phyloP scores from a whole-genome alignment of 2,329 filamentous ascomycete species.

The Colletotrichum tropicale region DNA sequence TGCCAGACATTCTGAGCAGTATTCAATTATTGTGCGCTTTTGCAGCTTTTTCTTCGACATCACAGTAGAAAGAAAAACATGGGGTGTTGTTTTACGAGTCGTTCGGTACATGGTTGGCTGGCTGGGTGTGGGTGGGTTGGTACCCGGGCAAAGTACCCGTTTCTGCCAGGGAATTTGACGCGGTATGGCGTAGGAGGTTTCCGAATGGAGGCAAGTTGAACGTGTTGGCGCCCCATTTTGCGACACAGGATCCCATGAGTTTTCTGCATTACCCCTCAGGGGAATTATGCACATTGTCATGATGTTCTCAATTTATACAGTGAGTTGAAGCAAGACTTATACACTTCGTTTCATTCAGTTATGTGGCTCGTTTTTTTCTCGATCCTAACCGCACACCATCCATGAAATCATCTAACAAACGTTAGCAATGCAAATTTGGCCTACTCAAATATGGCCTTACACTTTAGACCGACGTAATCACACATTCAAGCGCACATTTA shows the following conservation, averaged over 20 bases:
- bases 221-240: neutral
- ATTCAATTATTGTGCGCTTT: neutral
- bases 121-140: neutral
- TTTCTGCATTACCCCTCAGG: neutral
- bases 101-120: neutral
- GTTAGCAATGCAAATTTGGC: neutral
- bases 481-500: neutral
- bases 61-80: neutral
- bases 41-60: neutral
- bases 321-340: neutral
- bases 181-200: constrained; percentile 13
- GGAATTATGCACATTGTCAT: neutral
- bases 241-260: neutral
- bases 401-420: neutral
- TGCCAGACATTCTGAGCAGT: fast-evolving
- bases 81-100: neutral
- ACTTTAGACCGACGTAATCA: neutral
- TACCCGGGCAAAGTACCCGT: constrained; percentile 3
- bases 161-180: constrained; percentile 11
- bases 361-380: neutral
- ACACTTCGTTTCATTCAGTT: neutral
- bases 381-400: neutral
- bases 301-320: neutral
- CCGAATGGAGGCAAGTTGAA: constrained; percentile 18
- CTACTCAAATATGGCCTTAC: neutral